phyloP scores from a whole-genome alignment of 2,329 filamentous ascomycete species.

The Penicillium corylophilum region DNA sequence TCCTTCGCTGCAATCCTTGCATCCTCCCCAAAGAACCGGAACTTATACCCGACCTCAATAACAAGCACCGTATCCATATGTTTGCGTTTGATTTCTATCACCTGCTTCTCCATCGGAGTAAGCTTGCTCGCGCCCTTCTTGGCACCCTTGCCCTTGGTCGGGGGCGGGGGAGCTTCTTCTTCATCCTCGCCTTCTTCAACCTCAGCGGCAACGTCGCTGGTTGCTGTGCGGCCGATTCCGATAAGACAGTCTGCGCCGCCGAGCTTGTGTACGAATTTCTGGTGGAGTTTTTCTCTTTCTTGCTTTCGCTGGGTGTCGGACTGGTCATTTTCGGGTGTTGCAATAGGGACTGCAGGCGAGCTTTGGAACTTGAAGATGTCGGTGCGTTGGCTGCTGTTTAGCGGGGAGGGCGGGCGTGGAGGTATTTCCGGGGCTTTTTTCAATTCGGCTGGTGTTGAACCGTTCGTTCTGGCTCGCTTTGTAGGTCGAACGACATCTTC shows the following conservation, averaged over 20 bases:
- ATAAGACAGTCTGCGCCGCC: constrained; percentile 79
- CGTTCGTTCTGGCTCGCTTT: constrained; percentile 41
- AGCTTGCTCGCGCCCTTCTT: constrained; percentile 82
- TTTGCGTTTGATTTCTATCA: constrained; percentile 89
- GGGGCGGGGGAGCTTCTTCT: constrained; percentile 45
- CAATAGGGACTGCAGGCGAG: constrained; percentile 43
- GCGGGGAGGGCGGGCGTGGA: constrained; percentile 26
- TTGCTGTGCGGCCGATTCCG: constrained; percentile 60
- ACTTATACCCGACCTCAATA: constrained; percentile 97
- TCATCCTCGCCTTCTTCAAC: constrained; percentile 60
- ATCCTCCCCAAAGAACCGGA: constrained; percentile 94
- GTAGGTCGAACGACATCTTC: constrained; percentile 41
- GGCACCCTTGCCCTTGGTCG: constrained; percentile 48
- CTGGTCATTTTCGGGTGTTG: constrained; percentile 35
- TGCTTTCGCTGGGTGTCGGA: constrained; percentile 56
- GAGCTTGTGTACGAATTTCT: constrained; percentile 85
- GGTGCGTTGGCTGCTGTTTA: constrained; percentile 50
- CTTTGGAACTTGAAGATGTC: constrained; percentile 61
- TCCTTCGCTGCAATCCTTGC: constrained; percentile 85
- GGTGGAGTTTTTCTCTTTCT: constrained; percentile 71
- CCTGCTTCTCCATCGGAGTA: constrained; percentile 90
- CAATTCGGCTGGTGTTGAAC: constrained; percentile 11
- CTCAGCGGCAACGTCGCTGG: constrained; percentile 56
- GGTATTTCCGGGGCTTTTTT: constrained; percentile 4
- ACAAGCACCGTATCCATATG: constrained; percentile 87